Base-by-base conservation (phyloP, 1,139 yeast species). In the Taiozyma sp. region DNA sequence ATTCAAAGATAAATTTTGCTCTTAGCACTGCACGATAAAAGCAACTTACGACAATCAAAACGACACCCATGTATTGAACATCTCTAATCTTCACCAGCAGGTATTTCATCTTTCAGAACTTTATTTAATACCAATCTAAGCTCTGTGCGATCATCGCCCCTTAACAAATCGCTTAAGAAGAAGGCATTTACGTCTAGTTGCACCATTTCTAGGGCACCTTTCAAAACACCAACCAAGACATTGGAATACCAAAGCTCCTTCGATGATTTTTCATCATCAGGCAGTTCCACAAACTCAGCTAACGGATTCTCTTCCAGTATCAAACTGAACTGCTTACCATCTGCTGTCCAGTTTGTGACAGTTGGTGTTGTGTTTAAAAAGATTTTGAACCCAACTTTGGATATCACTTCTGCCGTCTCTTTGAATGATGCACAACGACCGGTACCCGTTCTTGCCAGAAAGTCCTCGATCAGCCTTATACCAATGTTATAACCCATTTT, bases 401-500 rank as follows among this genome's bases (percentile, higher is more conserved):
- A 73, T 27, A 93, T 78, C 51, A 87, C 82, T 52, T 95, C 98
- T 4, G 96, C 92, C 0, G 98, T 92, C 58, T 89, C 97, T 53
- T 81, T 79, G 69, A 93, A 84, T 42, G 82, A 78, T 40, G 77
- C 77, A 68, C 99, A 93, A 56, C 99, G 74, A 45, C 89, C 87
- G 2, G 87, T 76, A 13, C 91, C 93, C 0, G 96, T 84, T 61
- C 88, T 83, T 43, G 97, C 96, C 43, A 93, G 73, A 63, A 92
- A 91, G 67, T 93, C 99, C 64, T 93, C 99, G 51, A 95, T 88
- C 56, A 95, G 71, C 57, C 99, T 73, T 49, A 90, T 73, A 1
- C 99, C 99, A 48, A 95, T 95, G 67, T 89, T 91, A 67, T 90
- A 89, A 1, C 99, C 99, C 98, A 95, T 93, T 57, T 81, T 80